A percentile compares a stretch with the other conserved stretches of the same genome.
Conservation (phyloP, 352 stramenopile genomes). For the Phytophthora pinifolia region DNA sequence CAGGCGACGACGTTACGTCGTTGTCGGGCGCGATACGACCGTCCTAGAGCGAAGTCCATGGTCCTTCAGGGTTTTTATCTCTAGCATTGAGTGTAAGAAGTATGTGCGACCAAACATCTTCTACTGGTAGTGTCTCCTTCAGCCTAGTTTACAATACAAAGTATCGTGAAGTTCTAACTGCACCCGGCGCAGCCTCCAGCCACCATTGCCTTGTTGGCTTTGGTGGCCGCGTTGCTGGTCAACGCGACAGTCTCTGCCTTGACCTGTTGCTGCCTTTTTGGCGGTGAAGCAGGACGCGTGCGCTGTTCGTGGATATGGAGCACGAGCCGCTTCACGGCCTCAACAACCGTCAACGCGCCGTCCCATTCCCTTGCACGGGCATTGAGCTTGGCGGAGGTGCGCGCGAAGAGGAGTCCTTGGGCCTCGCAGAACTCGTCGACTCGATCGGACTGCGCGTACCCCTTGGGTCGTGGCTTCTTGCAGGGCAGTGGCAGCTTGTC, state of each 20-base stretch:
- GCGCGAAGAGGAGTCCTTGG: conserved; percentile 61
- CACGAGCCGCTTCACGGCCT: conserved; percentile 59
- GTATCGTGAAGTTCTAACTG: conserved; percentile 8
- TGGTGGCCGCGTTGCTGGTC: conserved; percentile 1
- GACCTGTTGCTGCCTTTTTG: neutral
- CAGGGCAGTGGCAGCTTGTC: conserved; percentile 49
- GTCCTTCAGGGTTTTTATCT: conserved; percentile 90
- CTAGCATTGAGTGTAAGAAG: conserved; percentile 89
- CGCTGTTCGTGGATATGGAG: conserved; percentile 55
- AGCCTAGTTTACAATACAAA: neutral
- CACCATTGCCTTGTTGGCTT: conserved; percentile 1
- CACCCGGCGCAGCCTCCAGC: conserved; percentile 24
- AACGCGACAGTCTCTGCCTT: conserved; percentile 17
- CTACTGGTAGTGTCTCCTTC: neutral
- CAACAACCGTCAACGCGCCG: conserved; percentile 38
- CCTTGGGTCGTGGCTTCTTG: conserved; percentile 14
- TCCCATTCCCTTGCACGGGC: conserved; percentile 56
- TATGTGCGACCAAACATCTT: conserved; percentile 79
- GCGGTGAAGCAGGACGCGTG: neutral
- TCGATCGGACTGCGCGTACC: conserved; percentile 46
- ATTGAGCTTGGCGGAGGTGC: conserved; percentile 71
- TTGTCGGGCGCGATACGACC: conserved; percentile 65
- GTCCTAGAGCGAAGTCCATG: conserved; percentile 60
- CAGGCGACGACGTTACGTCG: conserved; percentile 13
- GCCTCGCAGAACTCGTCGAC: conserved; percentile 58